phyloP scores from a whole-genome alignment of 495 filamentous ascomycete species.

The Physcia stellaris region DNA sequence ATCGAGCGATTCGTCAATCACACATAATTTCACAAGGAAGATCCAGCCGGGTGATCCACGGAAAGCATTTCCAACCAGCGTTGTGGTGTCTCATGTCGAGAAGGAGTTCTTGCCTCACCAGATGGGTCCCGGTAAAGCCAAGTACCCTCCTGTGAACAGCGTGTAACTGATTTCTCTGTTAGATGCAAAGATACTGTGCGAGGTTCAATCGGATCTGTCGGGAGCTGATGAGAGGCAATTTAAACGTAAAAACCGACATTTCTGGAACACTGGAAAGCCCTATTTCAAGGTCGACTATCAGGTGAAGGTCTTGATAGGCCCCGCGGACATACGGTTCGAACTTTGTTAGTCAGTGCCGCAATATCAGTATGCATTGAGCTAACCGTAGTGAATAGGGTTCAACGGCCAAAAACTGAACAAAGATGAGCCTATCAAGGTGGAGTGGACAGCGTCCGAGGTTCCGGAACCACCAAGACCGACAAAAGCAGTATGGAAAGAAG shows the following conservation, averaged over 20 bases:
- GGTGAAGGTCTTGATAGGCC: slow-evolving; percentile 21
- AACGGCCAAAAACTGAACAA: slow-evolving; percentile 22
- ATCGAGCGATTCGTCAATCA: slow-evolving; percentile 20
- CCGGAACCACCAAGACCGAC: background rate
- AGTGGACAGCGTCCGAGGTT: slow-evolving; percentile 17
- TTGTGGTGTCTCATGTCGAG: slow-evolving; percentile 20
- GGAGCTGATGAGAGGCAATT: slow-evolving; percentile 20
- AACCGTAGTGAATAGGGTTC: slow-evolving; percentile 13
- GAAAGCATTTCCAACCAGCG: slow-evolving; percentile 21
- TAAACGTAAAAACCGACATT: slow-evolving; percentile 25
- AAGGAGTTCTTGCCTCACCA: slow-evolving; percentile 18
- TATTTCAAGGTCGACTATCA: slow-evolving; percentile 26
- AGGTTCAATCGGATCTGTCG: slow-evolving; percentile 24
- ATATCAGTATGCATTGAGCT: background rate
- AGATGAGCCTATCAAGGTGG: slow-evolving; percentile 25
- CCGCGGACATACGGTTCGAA: slow-evolving; percentile 24
- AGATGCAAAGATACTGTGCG: slow-evolving; percentile 23
- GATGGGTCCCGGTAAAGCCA: slow-evolving; percentile 15
- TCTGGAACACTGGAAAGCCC: slow-evolving; percentile 22
- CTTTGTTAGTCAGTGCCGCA: slow-evolving; percentile 16
- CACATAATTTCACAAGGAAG: slow-evolving; percentile 25
- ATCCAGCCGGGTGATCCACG: slow-evolving; percentile 20
- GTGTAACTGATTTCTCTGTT: background rate
- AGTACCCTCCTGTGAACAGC: background rate
- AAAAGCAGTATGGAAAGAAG: no score